Percentiles rank a stretch among this genome's conserved stretches.
Conservation (phyloP, 2,329 filamentous ascomycete genomes). For the Fusarium chuoi region DNA sequence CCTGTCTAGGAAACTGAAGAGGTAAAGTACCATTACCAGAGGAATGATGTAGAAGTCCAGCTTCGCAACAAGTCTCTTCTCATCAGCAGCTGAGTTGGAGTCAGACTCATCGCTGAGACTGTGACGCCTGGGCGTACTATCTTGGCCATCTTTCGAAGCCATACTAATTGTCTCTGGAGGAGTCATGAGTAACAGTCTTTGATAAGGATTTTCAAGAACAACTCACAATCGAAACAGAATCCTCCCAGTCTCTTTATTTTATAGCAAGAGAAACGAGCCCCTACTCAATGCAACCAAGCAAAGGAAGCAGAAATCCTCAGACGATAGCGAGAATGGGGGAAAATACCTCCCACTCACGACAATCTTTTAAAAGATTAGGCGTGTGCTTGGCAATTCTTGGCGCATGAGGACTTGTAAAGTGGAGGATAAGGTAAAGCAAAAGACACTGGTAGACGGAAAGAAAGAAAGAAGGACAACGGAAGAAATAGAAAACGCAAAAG, state of each 20-base stretch:
- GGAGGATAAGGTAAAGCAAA: not conserved
- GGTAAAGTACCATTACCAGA: slow-evolving; percentile 74
- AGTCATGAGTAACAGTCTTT: not conserved
- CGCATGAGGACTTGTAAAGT: not conserved
- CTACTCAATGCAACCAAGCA: slow-evolving; percentile 1
- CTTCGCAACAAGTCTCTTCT: slow-evolving; percentile 71
- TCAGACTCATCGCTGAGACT: slow-evolving; percentile 34
- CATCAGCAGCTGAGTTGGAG: slow-evolving; percentile 40
- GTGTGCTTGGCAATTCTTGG: slow-evolving; percentile 38
- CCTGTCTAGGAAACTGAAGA: slow-evolving; percentile 81
- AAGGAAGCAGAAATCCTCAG: not conserved
- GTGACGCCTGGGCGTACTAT: slow-evolving; percentile 24
- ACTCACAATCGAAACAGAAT: not conserved
- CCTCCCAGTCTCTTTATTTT: not conserved
- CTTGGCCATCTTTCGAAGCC: slow-evolving; percentile 16
- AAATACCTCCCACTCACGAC: slow-evolving; percentile 25
- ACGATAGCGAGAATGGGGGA: not conserved
- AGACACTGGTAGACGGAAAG: not conserved
- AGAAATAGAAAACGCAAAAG: slow-evolving; percentile 8
- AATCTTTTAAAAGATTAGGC: slow-evolving; percentile 27
- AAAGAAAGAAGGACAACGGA: not conserved
- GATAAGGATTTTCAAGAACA: not conserved
- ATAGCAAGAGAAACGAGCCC: not conserved
- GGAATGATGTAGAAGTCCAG: slow-evolving; percentile 73
- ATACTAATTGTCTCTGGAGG: slow-evolving; percentile 12